Evolutionary conservation across 805 yeast species (phyloP), one percentile per base, ranked within the genome.

Genomic region (Cyberlindnera misumaiensis): DNA sequence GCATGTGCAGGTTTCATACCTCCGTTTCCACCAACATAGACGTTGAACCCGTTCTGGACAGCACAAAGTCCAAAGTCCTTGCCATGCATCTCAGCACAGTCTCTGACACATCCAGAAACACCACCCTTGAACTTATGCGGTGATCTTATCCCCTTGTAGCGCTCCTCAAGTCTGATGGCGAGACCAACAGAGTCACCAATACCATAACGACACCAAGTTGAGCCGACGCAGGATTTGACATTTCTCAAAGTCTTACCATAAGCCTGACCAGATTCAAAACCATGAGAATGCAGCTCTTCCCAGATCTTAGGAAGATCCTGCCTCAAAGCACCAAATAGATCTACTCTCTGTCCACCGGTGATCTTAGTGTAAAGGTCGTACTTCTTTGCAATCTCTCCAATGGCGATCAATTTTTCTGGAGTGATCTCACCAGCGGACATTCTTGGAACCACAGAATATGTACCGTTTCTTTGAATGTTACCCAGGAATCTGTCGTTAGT

Each of bases 1-100:
- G 64, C 65, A 46, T 61, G 65, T 3, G 67, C 65, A 3, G 67
- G 67, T 32, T 58, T 61, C 65, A 62, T 61, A 41, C 65, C 67
- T 32, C 67, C 67, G 40, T 62, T 62, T 20, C 65, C 67, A 12
- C 67, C 67, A 28, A 61, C 65, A 39, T 42, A 62, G 15, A 62
- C 62, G 39, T 58, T 60, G 43, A 49, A 62, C 2, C 67, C 67
- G 38, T 55, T 58, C 36, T 56, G 60, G 12, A 60, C 64, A 11
- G 65, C 62, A 45, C 65, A 60, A 1, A 62, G 48, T 10, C 67
- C 67, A 43, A 62, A 62, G 40, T 62, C 67, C 40, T 62, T 62
- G 11, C 59, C 56, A 42, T 62, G 65, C 39, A 61, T 59, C 41
- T 62, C 65, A 10, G 65, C 65, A 45, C 67, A 62, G 35, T 61